Evolutionary conservation across 202 grass and related monocot species (phyloP).

Genomic region (Setaria italica): DNA sequence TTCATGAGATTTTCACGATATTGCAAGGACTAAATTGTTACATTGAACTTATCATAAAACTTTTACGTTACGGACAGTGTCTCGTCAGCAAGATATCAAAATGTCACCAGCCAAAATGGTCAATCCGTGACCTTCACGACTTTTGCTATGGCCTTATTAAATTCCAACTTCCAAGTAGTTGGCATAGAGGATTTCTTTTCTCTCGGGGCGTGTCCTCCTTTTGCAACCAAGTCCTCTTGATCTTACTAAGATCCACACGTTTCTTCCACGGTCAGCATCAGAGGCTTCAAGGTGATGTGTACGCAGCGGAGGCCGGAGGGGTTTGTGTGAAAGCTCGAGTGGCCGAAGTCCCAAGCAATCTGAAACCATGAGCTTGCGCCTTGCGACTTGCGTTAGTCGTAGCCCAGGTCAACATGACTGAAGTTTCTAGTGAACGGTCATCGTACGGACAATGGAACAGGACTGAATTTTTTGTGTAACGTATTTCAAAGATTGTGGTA

Average conservation of each 20-base stretch:
- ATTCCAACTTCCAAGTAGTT: background rate
- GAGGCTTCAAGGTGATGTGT: background rate
- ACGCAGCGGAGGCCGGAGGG: too few relatives aligned
- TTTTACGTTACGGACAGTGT: too few relatives aligned
- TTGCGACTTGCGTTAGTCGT: too few relatives aligned
- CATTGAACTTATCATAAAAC: background rate
- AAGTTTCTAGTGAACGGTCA: too few relatives aligned
- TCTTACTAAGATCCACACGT: constrained; percentile 11
- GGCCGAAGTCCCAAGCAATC: too few relatives aligned
- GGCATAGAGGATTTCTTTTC: background rate
- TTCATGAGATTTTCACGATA: background rate
- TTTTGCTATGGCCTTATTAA: background rate
- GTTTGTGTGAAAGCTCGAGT: constrained; percentile 10
- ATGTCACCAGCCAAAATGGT: background rate
- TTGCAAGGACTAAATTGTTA: background rate
- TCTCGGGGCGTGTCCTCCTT: background rate
- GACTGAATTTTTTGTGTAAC: too few relatives aligned
- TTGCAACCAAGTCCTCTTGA: background rate
- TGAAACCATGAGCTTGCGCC: too few relatives aligned
- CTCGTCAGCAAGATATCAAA: background rate
- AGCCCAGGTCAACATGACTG: too few relatives aligned
- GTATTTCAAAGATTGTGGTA: too few relatives aligned
- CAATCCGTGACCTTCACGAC: background rate
- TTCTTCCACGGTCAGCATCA: constrained; percentile 31
- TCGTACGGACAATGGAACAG: too few relatives aligned